phyloP scores from a whole-genome alignment of 2,329 filamentous ascomycete species.

The Talaromyces sp. region DNA sequence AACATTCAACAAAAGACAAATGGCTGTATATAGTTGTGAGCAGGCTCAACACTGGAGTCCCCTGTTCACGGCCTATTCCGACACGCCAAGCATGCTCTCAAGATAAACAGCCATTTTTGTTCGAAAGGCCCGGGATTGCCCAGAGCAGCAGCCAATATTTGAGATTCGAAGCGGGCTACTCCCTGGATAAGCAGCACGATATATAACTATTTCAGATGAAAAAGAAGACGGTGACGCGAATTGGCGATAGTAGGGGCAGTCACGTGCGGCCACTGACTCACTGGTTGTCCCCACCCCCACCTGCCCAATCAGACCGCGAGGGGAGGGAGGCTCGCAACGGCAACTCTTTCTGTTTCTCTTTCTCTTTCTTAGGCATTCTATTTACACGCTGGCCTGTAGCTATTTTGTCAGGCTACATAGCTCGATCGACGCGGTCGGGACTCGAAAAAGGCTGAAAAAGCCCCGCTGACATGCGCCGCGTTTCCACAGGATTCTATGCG shows the following conservation, averaged over 20 bases:
- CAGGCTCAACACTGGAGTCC: neutral
- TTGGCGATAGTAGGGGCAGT: neutral
- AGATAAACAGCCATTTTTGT: neutral
- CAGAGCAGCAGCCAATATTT: neutral
- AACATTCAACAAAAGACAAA: neutral
- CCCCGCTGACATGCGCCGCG: neutral
- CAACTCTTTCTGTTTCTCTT: neutral
- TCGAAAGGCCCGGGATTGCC: neutral
- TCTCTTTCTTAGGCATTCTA: neutral
- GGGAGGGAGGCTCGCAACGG: neutral
- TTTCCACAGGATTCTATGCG: slow-evolving; percentile 14
- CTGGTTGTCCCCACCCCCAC: neutral
- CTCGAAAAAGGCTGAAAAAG: neutral
- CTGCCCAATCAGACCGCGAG: neutral
- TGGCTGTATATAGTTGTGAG: neutral
- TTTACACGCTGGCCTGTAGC: neutral
- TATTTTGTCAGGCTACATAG: neutral
- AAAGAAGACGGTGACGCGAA: neutral
- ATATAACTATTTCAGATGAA: neutral
- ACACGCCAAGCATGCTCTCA: neutral
- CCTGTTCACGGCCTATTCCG: neutral
- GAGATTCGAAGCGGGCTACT: neutral
- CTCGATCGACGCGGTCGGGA: neutral
- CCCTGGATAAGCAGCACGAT: neutral
- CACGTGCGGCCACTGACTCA: neutral